phyloP scores from a whole-genome alignment of 768 basidiomycete genomes.

The Chalciporus sphaerocephalus region DNA sequence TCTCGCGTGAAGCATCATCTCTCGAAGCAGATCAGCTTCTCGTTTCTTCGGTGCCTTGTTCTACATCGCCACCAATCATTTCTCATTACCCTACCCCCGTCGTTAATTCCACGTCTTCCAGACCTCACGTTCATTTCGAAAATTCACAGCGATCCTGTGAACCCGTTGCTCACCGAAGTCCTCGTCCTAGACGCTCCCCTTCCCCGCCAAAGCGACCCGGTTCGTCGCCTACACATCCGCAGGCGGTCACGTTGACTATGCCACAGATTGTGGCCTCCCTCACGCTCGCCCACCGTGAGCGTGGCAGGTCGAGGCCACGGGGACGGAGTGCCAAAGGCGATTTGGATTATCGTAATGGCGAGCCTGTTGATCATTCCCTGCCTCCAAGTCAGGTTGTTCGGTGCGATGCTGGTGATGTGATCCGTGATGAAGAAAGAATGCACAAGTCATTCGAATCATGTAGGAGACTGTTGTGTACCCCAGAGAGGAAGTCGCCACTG shows the following conservation, averaged over 20 bases:
- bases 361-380: constrained; percentile 11
- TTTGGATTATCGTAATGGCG: not conserved
- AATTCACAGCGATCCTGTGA: constrained; percentile 2
- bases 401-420: not conserved
- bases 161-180: constrained; percentile 2
- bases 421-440: constrained; percentile 4
- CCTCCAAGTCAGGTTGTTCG: constrained; percentile 3
- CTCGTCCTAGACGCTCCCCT: constrained; percentile 21
- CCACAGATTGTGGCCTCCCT: constrained; percentile 32
- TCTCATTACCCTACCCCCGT: constrained; percentile 4
- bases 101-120: constrained; percentile 2
- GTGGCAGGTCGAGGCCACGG: constrained; percentile 16
- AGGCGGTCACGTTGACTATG: constrained; percentile 23
- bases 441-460: not conserved
- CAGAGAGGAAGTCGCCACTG: constrained; percentile 24
- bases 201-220: constrained; percentile 21
- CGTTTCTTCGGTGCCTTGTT: not conserved
- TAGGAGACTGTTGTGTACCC: constrained; percentile 11
- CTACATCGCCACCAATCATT: constrained; percentile 2
- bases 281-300: constrained; percentile 25
- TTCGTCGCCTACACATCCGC: constrained; percentile 2
- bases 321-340: constrained; percentile 8
- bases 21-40: not conserved
- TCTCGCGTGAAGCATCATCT: not conserved
- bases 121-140: constrained; percentile 26